Evolutionary conservation across 2,329 filamentous ascomycete genomes (phyloP).

Genomic region (Esteya vermicola): DNA sequence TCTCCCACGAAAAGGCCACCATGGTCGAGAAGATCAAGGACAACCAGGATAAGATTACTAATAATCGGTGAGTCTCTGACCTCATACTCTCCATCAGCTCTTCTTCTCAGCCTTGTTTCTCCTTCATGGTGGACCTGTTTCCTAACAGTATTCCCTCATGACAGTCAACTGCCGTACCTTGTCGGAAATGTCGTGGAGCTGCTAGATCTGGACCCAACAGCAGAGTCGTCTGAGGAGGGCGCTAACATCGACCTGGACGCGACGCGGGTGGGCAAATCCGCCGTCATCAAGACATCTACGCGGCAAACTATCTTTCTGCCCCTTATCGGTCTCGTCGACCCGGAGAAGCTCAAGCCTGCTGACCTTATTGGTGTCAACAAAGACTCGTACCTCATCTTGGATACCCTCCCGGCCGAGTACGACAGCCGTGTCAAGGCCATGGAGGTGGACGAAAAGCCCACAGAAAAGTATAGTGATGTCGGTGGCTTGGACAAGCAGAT

Average conservation of each 20-base stretch:
- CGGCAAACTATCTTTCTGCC: constrained; percentile 97
- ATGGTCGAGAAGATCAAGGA: constrained; percentile 99
- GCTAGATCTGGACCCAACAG: constrained; percentile 88
- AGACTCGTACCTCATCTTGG: constrained; percentile 93
- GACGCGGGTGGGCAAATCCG: constrained; percentile 91
- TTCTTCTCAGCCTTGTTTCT: background rate
- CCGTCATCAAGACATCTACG: constrained; percentile 98
- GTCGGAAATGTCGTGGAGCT: constrained; percentile 98
- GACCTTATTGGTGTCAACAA: constrained; percentile 98
- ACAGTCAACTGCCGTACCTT: constrained; percentile 89
- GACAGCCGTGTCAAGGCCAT: constrained; percentile 98
- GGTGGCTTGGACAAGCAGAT: constrained; percentile 98
- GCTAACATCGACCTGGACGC: constrained; percentile 98
- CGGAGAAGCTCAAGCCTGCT: constrained; percentile 84
- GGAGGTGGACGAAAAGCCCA: constrained; percentile 99
- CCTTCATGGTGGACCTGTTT: constrained; percentile 6
- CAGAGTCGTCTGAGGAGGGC: constrained; percentile 91
- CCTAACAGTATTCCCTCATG: background rate
- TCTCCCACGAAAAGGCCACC: constrained; percentile 86
- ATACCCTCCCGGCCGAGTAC: constrained; percentile 94
- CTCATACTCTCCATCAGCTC: background rate
- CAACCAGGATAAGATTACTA: constrained; percentile 96
- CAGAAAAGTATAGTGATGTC: constrained; percentile 96
- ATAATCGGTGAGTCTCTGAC: constrained; percentile 57
- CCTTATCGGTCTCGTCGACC: constrained; percentile 91